Evolutionary conservation across 2,329 filamentous ascomycete genomes (phyloP), one percentile per base, ranked within the genome.

Genomic region (Fusarium sublunatum): DNA sequence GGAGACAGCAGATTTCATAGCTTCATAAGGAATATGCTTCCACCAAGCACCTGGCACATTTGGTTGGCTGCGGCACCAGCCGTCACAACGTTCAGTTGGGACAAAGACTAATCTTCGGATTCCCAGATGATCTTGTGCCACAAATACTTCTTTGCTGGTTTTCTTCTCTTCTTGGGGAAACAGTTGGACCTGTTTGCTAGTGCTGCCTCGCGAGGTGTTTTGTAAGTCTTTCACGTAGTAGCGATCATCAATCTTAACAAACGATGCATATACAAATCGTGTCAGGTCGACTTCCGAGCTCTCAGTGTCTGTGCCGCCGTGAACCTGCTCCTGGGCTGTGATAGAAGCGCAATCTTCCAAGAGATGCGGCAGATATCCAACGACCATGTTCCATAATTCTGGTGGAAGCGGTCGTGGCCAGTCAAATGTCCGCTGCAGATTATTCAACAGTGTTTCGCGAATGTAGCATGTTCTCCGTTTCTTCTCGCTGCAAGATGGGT

Each of bases 321-420:
- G 46, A 22, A 60, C 46, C n/a, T 39, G 38, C 39, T 55, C 42
- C 39, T 60, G 22, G 4, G 41, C 32, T 6, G 22, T 59, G 12
- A 56, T n/a, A 26, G 35, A 26, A 10, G 52, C 57, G 12, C 57
- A 47, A 1, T 32, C 38, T 48, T 43, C 12, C 6, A 49, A 10
- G 7, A 60, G 38, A 19, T 19, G 19, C 2, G 19, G 19, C 19
- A 19, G 19, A 39, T 9, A 28, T 19, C 13, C 38, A 32, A 52
- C 57, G 38, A 60, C 19, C 51, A 52, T 45, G 3, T 44, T 24
- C 52, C 52, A 52, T 6, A 60, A 22, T 43, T 60, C 47, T 9
- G 12, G 3, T 22, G 47, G 57, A 44, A 60, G 57, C 43, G 45
- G 28, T 11, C 39, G 57, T 6, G 46, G 39, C 51, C 46, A 60